Evolutionary conservation across 2,329 filamentous ascomycete species (phyloP).

Genomic region (Chrysosporium keratinophilum): DNA sequence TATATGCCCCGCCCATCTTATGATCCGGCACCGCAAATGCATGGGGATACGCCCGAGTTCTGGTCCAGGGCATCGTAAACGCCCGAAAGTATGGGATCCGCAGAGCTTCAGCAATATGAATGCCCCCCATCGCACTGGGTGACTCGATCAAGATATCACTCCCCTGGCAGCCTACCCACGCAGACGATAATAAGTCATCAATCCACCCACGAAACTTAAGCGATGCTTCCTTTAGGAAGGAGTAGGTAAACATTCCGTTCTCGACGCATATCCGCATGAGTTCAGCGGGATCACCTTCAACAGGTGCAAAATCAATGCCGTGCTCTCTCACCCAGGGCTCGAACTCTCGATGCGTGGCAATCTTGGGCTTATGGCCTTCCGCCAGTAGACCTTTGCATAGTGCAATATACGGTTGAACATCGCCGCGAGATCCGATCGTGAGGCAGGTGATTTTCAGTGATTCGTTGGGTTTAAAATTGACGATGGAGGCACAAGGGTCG

Average conservation of each 20-base stretch:
- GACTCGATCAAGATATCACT: conserved; percentile 89
- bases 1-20: conserved; percentile 92
- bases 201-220: conserved; percentile 89
- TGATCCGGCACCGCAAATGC: conserved; percentile 87
- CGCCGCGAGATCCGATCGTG: conserved; percentile 89
- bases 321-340: conserved; percentile 80
- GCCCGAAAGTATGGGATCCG: conserved; percentile 91
- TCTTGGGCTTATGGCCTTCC: conserved; percentile 75
- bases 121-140: conserved; percentile 92
- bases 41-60: conserved; percentile 89
- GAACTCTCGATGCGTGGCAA: conserved; percentile 89
- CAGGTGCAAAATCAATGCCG: conserved; percentile 80
- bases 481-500: conserved; percentile 73
- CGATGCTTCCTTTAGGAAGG: conserved; percentile 80
- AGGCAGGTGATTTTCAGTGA: conserved; percentile 79
- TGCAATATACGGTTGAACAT: conserved; percentile 96
- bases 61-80: conserved; percentile 98
- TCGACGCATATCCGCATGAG: conserved; percentile 94
- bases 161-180: conserved; percentile 73
- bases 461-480: conserved; percentile 79
- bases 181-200: conserved; percentile 70
- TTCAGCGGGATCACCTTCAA: conserved; percentile 85
- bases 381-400: conserved; percentile 81
- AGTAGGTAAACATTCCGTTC: conserved; percentile 90
- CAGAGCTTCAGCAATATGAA: conserved; percentile 91